phyloP scores from a whole-genome alignment of 2,329 filamentous ascomycete species.

The Pseudocercospora crystallina region DNA sequence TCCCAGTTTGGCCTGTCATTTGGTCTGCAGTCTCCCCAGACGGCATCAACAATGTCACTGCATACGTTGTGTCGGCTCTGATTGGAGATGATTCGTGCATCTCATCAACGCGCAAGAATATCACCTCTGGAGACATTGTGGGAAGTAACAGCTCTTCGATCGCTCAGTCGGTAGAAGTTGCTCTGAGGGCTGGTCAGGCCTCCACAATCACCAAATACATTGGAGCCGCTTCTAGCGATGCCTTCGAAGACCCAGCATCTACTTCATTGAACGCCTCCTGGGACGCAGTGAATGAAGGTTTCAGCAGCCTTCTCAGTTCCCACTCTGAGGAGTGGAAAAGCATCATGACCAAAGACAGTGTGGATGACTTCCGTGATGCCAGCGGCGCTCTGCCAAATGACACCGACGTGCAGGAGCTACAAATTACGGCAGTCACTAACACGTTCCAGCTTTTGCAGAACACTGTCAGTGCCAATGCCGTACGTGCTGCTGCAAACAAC shows the following conservation, averaged over 20 bases:
- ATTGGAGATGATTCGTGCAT: conserved; percentile 41
- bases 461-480: conserved; percentile 55
- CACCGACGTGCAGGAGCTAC: conserved; percentile 55
- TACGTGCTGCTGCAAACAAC: conserved; percentile 49
- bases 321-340: conserved; percentile 63
- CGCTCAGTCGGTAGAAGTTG: conserved; percentile 59
- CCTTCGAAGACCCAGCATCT: conserved; percentile 58
- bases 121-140: conserved; percentile 50
- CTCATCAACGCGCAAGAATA: conserved; percentile 43
- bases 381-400: conserved; percentile 60
- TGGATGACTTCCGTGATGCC: conserved; percentile 61
- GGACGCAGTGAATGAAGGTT: conserved; percentile 55
- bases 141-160: conserved; percentile 63
- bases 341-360: conserved; percentile 60
- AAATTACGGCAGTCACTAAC: conserved; percentile 56
- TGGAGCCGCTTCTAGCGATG: conserved; percentile 67
- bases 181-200: conserved; percentile 53
- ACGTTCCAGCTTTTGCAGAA: conserved; percentile 59
- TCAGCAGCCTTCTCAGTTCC: conserved; percentile 52
- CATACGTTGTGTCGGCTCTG: conserved; percentile 57
- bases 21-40: conserved; percentile 65
- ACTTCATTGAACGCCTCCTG: conserved; percentile 58
- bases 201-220: conserved; percentile 65
- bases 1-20: conserved; percentile 54
- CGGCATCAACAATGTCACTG: conserved; percentile 63